phyloP scores from a whole-genome alignment of 108 stramenopile genomes.

The Skeletonema costatum region DNA sequence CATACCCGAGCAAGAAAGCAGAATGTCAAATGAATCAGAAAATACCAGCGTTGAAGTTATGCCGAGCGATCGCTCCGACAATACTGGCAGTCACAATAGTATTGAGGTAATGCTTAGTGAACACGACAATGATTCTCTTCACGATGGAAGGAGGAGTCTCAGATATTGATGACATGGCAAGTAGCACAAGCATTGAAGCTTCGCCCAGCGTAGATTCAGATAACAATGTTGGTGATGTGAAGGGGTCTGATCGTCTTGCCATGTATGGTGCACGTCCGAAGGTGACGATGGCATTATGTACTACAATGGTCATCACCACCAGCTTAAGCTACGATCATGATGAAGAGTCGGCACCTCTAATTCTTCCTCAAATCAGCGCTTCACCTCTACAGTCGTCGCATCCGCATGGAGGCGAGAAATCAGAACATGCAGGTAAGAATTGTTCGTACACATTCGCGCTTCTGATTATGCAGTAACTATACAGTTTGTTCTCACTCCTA shows the following conservation, averaged over 20 bases:
- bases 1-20: not conserved
- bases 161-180: constrained; percentile 14
- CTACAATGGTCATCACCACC: not conserved
- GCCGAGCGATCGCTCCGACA: constrained; percentile 26
- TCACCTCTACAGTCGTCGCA: not conserved
- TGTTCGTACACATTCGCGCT: not conserved
- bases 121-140: constrained; percentile 3
- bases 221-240: not conserved
- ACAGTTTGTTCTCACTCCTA: not conserved
- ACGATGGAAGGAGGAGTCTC: constrained; percentile 5
- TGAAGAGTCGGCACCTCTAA: constrained; percentile 1
- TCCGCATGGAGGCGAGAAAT: not conserved
- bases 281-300: not conserved
- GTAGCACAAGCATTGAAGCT: constrained; percentile 34
- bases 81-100: constrained; percentile 15
- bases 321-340: not conserved
- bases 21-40: constrained; percentile 3
- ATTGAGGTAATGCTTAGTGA: constrained; percentile 23
- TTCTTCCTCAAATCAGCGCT: not conserved
- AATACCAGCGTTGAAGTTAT: constrained; percentile 29
- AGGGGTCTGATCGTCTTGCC: not conserved
- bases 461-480: not conserved
- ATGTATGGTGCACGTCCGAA: not conserved
- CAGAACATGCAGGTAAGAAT: not conserved
- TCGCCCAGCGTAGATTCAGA: constrained; percentile 24